Evolutionary conservation across 139 green algal species (phyloP).

Genomic region (Chlamydomonas incerta): DNA sequence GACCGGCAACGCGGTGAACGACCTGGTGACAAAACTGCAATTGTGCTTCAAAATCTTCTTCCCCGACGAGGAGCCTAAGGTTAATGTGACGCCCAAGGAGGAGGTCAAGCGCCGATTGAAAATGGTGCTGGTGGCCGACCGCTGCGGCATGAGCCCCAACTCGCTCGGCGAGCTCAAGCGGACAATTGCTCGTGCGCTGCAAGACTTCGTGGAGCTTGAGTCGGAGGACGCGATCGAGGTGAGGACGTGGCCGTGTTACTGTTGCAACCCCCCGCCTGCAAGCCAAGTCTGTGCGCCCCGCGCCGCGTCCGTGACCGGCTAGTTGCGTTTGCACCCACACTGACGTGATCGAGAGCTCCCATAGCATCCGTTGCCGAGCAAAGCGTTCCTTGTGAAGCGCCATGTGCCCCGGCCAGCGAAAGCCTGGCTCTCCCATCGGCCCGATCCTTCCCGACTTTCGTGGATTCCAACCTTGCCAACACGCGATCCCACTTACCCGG

Average conservation of each 20-base stretch:
- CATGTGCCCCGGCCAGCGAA: too few species aligned
- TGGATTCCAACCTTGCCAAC: too few species aligned
- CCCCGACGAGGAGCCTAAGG: slow-evolving; percentile 35
- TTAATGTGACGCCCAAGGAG: slow-evolving; percentile 58
- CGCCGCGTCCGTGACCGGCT: too few species aligned
- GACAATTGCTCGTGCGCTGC: slow-evolving; percentile 80
- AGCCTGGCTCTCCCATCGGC: too few species aligned
- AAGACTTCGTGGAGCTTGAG: slow-evolving; percentile 91
- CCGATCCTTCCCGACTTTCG: too few species aligned
- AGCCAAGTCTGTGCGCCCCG: too few species aligned
- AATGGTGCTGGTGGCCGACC: slow-evolving; percentile 57
- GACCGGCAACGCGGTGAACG: slow-evolving; percentile 39
- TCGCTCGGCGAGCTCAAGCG: slow-evolving; percentile 83
- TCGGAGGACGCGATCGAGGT: slow-evolving; percentile 84
- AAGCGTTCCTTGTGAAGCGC: too few species aligned
- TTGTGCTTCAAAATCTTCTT: slow-evolving; percentile 73
- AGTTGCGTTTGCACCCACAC: too few species aligned
- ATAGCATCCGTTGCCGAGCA: too few species aligned
- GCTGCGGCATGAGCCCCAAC: slow-evolving; percentile 83
- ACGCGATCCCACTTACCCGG: too few species aligned
- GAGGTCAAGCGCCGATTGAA: not conserved
- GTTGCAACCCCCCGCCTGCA: too few species aligned
- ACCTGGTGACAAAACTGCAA: slow-evolving; percentile 61
- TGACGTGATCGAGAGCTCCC: too few species aligned
- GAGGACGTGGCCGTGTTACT: not conserved